Evolutionary conservation across 2,329 filamentous ascomycete species (phyloP), one percentile per base, ranked within the genome.

Genomic region (Xenoacremonium recifei): DNA sequence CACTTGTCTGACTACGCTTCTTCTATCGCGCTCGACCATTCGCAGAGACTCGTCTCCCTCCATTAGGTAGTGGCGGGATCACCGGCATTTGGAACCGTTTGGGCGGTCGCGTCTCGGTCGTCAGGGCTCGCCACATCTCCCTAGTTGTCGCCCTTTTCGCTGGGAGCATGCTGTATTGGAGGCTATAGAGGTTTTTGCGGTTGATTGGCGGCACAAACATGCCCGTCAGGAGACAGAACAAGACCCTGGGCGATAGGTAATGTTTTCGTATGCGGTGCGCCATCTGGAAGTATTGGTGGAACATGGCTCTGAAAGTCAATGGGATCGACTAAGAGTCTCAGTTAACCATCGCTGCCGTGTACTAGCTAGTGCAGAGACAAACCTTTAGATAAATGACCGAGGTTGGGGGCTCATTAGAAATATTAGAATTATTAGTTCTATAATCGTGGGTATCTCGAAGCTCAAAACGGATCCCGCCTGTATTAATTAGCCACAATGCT

Each of bases 151-250:
- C 86, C 33, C 95, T 75, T 40, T 80, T 79, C 6, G 88, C 86
- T 0, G 95, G 95, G 30, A 99, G 76, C 89, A 97, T 97, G 69
- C 89, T 95, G 67, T 99, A 99, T 68, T 99, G 93, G 57, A 99
- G 73, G 54, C 89, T 95, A 68, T 99, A 99, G 37, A 99, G 75
- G 60, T 93, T 95, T 61, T 91, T 92, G 39, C 95, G 81, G 62
- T 96, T 91, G 36, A 99, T 95, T 0, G 95, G 92, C 11, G 92
- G 93, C 2, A 97, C 90, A 52, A 96, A 96, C 47, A 87, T 87
- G 44, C 93, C 93, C 0, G 89, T 95, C 18, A 91, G 73, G 2
- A 99, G 82, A 57, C 89, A 93, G 29, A 96, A 76, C 35, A 97
- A 79, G 16, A 99, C 95, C 12, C 84, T 80, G 0, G 89, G 89